These are phyloP conservation scores for Annulohypoxylon truncatum DNA, from an alignment of 2,329 filamentous ascomycete species.

Conservation along the genomic window DNA sequence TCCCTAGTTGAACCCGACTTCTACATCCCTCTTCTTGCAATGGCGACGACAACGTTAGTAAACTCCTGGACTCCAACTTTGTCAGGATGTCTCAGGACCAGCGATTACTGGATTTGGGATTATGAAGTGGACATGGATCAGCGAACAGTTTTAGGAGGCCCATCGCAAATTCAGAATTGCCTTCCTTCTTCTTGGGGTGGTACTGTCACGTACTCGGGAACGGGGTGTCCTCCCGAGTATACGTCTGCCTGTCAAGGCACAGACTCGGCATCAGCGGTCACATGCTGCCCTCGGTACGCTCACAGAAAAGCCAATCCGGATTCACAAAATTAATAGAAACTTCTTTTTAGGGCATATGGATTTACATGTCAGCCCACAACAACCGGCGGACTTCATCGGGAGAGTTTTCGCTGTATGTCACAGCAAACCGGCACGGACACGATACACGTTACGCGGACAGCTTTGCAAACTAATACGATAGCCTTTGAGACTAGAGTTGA, in stretches of 20 bases:
- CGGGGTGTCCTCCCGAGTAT: slow-evolving; percentile 41
- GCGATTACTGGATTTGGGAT: slow-evolving; percentile 44
- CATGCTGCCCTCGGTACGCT: slow-evolving; percentile 43
- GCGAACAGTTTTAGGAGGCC: slow-evolving; percentile 43
- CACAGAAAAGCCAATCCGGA: too few relatives aligned
- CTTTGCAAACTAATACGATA: not conserved
- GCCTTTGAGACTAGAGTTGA: not conserved
- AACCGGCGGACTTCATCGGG: not conserved
- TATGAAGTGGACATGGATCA: slow-evolving; percentile 22
- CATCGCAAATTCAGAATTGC: slow-evolving; percentile 43
- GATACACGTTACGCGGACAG: not conserved
- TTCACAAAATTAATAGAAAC: not conserved
- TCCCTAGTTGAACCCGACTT: not conserved
- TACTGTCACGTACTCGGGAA: slow-evolving; percentile 35
- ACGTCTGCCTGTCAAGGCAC: slow-evolving; percentile 39
- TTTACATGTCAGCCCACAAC: not conserved
- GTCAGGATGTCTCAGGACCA: slow-evolving; percentile 35
- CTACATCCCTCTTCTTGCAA: not conserved
- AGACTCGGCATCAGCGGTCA: slow-evolving; percentile 29
- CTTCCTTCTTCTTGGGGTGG: slow-evolving; percentile 38
- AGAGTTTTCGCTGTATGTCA: not conserved
- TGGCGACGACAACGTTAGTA: slow-evolving; percentile 35
- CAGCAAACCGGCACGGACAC: not conserved
- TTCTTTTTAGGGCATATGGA: not conserved
- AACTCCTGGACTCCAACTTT: slow-evolving; percentile 29